Conservation (phyloP, 2,329 filamentous ascomycete species). For the Uncinocarpus reesii region DNA sequence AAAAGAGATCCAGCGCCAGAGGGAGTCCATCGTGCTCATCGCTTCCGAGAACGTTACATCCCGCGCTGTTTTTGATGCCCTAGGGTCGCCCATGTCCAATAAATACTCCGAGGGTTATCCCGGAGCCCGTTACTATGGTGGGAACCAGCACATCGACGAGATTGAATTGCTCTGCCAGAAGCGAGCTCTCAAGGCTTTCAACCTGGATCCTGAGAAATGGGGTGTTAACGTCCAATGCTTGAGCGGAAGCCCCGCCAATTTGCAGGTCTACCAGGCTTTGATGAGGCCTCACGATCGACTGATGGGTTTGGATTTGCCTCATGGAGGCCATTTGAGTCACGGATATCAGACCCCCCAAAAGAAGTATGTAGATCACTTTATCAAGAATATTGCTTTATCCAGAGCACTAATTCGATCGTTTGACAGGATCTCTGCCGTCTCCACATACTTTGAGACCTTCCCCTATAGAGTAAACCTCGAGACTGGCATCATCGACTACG, state of each 20-base stretch:
- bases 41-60: constrained; percentile 99
- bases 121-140: constrained; percentile 96
- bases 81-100: constrained; percentile 92
- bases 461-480: constrained; percentile 85
- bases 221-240: constrained; percentile 97
- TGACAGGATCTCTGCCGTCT: constrained; percentile 80
- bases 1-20: constrained; percentile 90
- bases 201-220: constrained; percentile 79
- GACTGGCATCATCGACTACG: constrained; percentile 92
- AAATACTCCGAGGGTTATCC: constrained; percentile 99
- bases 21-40: constrained; percentile 97
- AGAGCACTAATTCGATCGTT: constrained; percentile 4
- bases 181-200: constrained; percentile 84
- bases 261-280: constrained; percentile 94
- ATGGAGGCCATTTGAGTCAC: constrained; percentile 91
- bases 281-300: constrained; percentile 87
- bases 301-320: constrained; percentile 93
- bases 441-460: constrained; percentile 97
- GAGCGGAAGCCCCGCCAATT: constrained; percentile 86
- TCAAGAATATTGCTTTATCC: background rate
- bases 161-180: constrained; percentile 92
- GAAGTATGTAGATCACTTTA: constrained; percentile 48
- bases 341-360: constrained; percentile 91
- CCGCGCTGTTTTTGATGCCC: constrained; percentile 91
- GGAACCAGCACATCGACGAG: constrained; percentile 96